A percentile compares a stretch with the other conserved stretches of the same genome.
These are phyloP conservation scores for Geosmithia putterillii DNA, from an alignment of 2,329 filamentous ascomycete genomes.

Conservation along the genomic window DNA sequence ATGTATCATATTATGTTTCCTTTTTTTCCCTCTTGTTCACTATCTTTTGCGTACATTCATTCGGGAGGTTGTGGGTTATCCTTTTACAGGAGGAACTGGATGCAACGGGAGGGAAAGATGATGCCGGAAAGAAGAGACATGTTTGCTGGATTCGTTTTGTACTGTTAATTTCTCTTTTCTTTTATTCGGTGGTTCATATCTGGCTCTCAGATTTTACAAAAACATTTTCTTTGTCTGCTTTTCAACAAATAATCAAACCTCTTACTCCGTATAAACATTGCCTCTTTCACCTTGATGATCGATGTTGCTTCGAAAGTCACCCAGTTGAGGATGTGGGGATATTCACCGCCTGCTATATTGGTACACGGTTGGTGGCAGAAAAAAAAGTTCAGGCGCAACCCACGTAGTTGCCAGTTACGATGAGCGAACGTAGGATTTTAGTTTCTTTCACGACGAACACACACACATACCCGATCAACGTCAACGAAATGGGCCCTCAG, in stretches of 20 bases:
- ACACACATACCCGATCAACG: neutral
- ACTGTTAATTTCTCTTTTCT: neutral
- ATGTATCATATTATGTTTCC: neutral
- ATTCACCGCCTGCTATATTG: too few relatives aligned
- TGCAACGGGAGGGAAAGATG: neutral
- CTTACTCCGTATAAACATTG: neutral
- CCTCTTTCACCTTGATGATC: neutral
- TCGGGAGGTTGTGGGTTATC: neutral
- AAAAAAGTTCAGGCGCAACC: too few relatives aligned
- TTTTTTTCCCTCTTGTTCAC: neutral
- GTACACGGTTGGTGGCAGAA: too few relatives aligned
- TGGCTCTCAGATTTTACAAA: neutral
- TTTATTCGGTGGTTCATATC: neutral
- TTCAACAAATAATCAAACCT: too few relatives aligned
- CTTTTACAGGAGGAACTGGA: neutral
- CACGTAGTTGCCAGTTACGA: too few relatives aligned
- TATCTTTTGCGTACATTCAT: neutral
- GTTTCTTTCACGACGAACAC: neutral
- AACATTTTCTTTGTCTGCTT: neutral
- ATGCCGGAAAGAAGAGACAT: neutral
- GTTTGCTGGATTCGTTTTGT: neutral
- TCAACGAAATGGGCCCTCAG: constrained; percentile 15
- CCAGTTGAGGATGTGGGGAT: too few relatives aligned
- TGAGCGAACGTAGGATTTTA: too few relatives aligned
- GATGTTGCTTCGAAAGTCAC: too few relatives aligned